Evolutionary conservation across 495 filamentous ascomycete species (phyloP).

Genomic region (Penicillium turbatum): DNA sequence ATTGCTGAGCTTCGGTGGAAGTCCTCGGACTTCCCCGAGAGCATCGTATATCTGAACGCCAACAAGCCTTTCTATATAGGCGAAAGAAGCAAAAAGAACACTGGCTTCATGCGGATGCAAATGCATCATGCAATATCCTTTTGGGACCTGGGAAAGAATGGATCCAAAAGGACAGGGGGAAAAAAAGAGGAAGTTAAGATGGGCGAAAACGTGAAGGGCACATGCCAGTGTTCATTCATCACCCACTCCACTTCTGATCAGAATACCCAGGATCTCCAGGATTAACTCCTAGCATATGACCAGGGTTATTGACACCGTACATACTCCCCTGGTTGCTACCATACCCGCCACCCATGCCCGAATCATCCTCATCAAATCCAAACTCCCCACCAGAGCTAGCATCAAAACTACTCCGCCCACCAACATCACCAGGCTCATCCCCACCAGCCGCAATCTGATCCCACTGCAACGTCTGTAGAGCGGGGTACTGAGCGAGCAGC

Average conservation of each 20-base stretch:
- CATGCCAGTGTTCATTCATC: no score
- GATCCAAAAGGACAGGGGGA: no score
- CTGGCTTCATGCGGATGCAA: neutral
- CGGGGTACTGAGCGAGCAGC: constrained; percentile 86
- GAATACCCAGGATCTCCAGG: constrained; percentile 30
- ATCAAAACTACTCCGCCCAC: constrained; percentile 83
- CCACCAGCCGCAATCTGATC: constrained; percentile 46
- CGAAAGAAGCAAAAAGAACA: constrained; percentile 4
- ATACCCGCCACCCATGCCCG: constrained; percentile 38
- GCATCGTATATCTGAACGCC: constrained; percentile 33
- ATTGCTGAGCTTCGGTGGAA: constrained; percentile 7
- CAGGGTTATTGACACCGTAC: constrained; percentile 29
- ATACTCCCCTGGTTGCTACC: constrained; percentile 31
- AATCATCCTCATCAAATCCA: constrained; percentile 50
- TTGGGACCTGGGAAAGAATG: constrained; percentile 6
- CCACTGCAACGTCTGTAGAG: constrained; percentile 80
- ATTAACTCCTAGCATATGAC: constrained; percentile 33
- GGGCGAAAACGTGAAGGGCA: neutral
- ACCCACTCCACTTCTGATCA: constrained; percentile 35
- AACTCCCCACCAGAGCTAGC: constrained; percentile 67
- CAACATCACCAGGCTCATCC: constrained; percentile 68
- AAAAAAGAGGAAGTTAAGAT: neutral
- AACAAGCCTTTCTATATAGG: constrained; percentile 24
- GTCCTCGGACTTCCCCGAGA: constrained; percentile 17
- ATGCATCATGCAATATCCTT: constrained; percentile 9